Evolutionary conservation across 2,329 filamentous ascomycete genomes (phyloP).

Genomic region (Achaetomium macrosporum): DNA sequence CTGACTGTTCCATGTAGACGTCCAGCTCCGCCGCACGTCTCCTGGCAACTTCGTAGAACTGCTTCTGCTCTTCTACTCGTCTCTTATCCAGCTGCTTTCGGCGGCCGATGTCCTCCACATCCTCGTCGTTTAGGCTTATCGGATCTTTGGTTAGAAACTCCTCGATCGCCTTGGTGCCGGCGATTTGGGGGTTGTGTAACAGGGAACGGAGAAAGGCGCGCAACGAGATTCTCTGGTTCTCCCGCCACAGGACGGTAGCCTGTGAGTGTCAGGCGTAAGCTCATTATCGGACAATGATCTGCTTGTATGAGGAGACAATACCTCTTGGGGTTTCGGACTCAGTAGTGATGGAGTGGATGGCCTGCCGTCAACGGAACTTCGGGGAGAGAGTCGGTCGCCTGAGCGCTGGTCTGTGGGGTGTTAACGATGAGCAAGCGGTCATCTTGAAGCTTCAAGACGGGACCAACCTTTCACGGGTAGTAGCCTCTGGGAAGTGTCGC

Average conservation of each 20-base stretch:
- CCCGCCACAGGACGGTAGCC: slow-evolving; percentile 63
- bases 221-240: slow-evolving; percentile 85
- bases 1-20: slow-evolving; percentile 93
- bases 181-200: slow-evolving; percentile 76
- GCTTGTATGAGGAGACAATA: slow-evolving; percentile 14
- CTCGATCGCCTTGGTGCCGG: slow-evolving; percentile 73
- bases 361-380: slow-evolving; percentile 40
- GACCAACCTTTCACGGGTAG: slow-evolving; percentile 39
- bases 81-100: slow-evolving; percentile 81
- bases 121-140: slow-evolving; percentile 71
- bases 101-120: slow-evolving; percentile 71
- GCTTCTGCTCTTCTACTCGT: slow-evolving; percentile 84
- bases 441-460: background rate
- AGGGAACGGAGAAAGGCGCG: slow-evolving; percentile 85
- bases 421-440: background rate
- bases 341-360: slow-evolving; percentile 27
- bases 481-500: slow-evolving; percentile 32
- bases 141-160: slow-evolving; percentile 76
- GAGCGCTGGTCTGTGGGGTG: slow-evolving; percentile 28
- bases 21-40: slow-evolving; percentile 88
- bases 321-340: slow-evolving; percentile 26
- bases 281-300: background rate
- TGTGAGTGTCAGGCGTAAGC: slow-evolving; percentile 16
- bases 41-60: slow-evolving; percentile 92
- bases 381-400: slow-evolving; percentile 36